Evolutionary conservation across 208 protist species (phyloP), one percentile per base, ranked within the genome.

Genomic region (Sergeia podlipaevii): DNA sequence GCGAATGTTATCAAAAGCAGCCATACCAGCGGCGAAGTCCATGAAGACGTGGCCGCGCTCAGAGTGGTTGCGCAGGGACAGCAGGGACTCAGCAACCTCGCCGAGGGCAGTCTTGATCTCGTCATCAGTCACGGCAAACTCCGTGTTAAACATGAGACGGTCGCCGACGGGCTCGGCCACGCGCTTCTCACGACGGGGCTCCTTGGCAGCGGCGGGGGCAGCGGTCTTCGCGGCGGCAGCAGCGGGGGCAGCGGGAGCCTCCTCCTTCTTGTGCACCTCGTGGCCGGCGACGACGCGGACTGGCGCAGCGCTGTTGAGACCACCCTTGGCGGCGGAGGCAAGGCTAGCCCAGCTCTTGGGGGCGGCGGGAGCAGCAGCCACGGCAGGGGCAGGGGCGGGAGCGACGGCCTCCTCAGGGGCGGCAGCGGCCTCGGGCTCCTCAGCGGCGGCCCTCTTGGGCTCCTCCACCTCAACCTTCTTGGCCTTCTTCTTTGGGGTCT

Each of bases 21-120:
- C 70, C 13, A 82, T 81, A 26, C 80, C 74, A 41, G 70, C 71
- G 10, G 74, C 75, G 52, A 94, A 94, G 68, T 94, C 87, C 70
- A 94, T 72, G 45, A 94, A 94, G 49, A 94, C 83, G 50, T 73
- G 62, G 15, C 83, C 83, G 47, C 76, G 79, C 47, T 54, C 63
- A 8, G 80, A 88, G 67, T 83, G 76, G 73, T 94, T 91, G 58
- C 87, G 87, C 39, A 94, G 80, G 2, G 87, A 94, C 8, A 89
- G 74, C 32, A 94, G 64, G 62, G 71, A 67, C 13, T 65, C 32
- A 15, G 66, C 68, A 33, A 86, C 29, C 4, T 64, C 24, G 4
- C 87, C 83, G 27, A 94, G 68, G 4, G 87, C 82, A 4, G 54
- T 46, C 43, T 73, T 70, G 61, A 94, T 80, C 57, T 94, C 87